Evolutionary conservation across 129 eudicot genomes (phyloP).

Genomic region (Tanacetum coccineum): DNA sequence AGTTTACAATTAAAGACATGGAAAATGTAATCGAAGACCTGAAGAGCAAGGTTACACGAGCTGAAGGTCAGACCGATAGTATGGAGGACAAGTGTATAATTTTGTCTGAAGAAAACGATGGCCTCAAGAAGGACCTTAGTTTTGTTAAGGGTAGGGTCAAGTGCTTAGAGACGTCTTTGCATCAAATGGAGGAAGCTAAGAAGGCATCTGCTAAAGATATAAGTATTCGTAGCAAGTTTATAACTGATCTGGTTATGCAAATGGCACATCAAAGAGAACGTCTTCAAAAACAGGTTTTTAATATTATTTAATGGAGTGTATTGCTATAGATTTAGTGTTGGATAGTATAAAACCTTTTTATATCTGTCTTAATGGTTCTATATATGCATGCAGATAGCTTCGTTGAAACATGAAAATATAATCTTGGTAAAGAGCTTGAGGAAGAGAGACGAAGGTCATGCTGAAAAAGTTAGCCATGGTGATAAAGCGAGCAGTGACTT

Average conservation of each 20-base stretch:
- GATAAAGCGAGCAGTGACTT: constrained; percentile 27
- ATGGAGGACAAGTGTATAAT: constrained; percentile 73
- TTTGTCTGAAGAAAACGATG: constrained; percentile 63
- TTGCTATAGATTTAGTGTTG: constrained; percentile 7
- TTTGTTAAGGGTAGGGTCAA: constrained; percentile 42
- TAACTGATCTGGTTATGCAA: constrained; percentile 65
- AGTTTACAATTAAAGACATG: constrained; percentile 64
- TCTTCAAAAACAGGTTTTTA: constrained; percentile 79
- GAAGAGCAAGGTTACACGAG: constrained; percentile 49
- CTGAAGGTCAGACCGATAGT: constrained; percentile 45
- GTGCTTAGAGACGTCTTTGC: constrained; percentile 62
- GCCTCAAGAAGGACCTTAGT: constrained; percentile 51
- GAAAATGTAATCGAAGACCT: constrained; percentile 57
- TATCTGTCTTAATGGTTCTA: constrained; percentile 4
- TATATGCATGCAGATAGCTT: constrained; percentile 56
- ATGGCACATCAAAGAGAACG: constrained; percentile 88
- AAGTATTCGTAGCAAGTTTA: constrained; percentile 51
- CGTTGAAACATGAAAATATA: constrained; percentile 51
- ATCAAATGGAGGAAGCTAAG: constrained; percentile 62
- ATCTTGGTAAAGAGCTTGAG: constrained; percentile 34
- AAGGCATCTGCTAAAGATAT: constrained; percentile 74
- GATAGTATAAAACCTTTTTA: not conserved
- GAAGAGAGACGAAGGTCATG: constrained; percentile 25
- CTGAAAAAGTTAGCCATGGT: constrained; percentile 25
- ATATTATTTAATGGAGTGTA: not conserved